phyloP scores from a whole-genome alignment of 2,329 filamentous ascomycete genomes.

The Chaetomium strumarium region DNA sequence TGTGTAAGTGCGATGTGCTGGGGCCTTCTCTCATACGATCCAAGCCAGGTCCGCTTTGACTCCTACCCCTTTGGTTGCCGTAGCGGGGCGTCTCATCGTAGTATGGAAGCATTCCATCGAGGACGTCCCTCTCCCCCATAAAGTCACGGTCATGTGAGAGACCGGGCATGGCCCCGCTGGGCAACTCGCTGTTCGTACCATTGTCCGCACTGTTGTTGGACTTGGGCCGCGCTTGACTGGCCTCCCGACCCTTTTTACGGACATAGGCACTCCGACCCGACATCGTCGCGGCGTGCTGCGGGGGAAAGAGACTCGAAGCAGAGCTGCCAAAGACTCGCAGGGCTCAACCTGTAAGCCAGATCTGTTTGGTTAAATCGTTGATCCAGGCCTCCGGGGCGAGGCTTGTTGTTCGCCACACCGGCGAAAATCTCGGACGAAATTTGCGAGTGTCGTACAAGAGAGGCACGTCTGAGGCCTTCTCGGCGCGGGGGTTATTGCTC shows the following conservation, averaged over 20 bases:
- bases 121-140: conserved; percentile 11
- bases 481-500: background rate
- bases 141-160: conserved; percentile 27
- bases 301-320: background rate
- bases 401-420: too few relatives aligned
- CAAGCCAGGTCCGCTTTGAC: conserved; percentile 35
- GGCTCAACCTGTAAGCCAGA: background rate
- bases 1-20: conserved; percentile 21
- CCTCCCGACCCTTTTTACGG: conserved; percentile 51
- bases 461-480: background rate
- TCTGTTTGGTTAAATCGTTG: background rate
- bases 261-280: conserved; percentile 54
- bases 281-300: conserved; percentile 33
- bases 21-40: conserved; percentile 30
- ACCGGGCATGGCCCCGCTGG: conserved; percentile 25
- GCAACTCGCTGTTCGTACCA: conserved; percentile 35
- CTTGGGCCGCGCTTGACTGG: conserved; percentile 30
- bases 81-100: conserved; percentile 24
- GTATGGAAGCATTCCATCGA: conserved; percentile 25
- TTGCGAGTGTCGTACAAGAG: background rate
- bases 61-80: conserved; percentile 26
- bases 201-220: conserved; percentile 36
- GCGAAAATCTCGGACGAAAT: background rate
- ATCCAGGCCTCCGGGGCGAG: background rate
- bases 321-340: background rate